phyloP scores from a whole-genome alignment of 2,329 filamentous ascomycete species.

The Thelonectria discophora region DNA sequence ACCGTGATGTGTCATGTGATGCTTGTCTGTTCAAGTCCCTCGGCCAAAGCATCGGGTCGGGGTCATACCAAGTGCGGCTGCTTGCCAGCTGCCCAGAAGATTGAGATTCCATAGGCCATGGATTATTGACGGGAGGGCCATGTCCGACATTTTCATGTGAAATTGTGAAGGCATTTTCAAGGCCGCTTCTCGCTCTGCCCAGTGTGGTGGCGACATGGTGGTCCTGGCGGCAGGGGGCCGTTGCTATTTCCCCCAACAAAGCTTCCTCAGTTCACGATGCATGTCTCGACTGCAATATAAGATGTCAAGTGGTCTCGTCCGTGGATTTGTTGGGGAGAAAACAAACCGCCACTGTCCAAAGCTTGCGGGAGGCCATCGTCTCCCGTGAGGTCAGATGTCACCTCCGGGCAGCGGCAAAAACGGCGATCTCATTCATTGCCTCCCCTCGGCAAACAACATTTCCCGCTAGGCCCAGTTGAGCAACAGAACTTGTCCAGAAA shows the following conservation, averaged over 20 bases:
- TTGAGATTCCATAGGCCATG: no score
- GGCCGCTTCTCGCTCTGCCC: background rate
- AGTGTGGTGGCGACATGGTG: slow-evolving; percentile 5
- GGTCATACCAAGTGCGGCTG: no score
- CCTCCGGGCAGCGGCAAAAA: slow-evolving; percentile 9
- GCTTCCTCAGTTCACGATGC: slow-evolving; percentile 5
- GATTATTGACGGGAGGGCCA: background rate
- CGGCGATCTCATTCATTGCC: slow-evolving; percentile 4
- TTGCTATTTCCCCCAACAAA: background rate
- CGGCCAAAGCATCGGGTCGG: background rate
- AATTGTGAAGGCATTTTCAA: slow-evolving; percentile 21
- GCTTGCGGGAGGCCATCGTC: slow-evolving; percentile 4
- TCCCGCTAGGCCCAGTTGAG: slow-evolving; percentile 11
- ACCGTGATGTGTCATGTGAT: slow-evolving; percentile 21
- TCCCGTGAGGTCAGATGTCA: slow-evolving; percentile 18
- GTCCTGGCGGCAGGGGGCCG: background rate
- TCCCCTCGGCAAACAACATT: slow-evolving; percentile 2
- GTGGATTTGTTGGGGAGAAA: slow-evolving; percentile 13
- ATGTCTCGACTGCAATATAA: slow-evolving; percentile 10
- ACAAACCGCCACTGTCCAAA: slow-evolving; percentile 5
- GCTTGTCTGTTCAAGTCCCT: background rate
- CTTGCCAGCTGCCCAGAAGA: no score
- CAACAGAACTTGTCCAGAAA: slow-evolving; percentile 6
- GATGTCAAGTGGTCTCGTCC: background rate
- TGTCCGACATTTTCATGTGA: slow-evolving; percentile 21